Evolutionary conservation across 305 asterid species (phyloP).

Genomic region (Fraxinus velutina): DNA sequence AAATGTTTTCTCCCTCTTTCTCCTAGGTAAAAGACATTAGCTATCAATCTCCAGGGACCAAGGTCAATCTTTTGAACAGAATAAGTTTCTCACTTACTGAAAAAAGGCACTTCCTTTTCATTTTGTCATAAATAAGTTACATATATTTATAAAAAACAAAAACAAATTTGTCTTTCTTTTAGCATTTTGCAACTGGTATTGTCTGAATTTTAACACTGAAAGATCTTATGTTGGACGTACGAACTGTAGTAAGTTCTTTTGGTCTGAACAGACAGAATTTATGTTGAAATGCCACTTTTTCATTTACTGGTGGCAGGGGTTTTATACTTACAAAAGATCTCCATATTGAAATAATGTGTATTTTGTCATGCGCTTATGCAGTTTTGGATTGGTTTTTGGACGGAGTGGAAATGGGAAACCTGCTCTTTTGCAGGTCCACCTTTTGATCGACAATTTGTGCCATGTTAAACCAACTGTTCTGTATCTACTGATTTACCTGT

Average conservation of each 20-base stretch:
- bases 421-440: constrained; percentile 74
- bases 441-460: constrained; percentile 11
- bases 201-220: not conserved
- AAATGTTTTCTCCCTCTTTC: not conserved
- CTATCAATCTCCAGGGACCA: constrained; percentile 83
- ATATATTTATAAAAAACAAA: not conserved
- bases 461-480: constrained; percentile 9
- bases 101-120: constrained; percentile 46
- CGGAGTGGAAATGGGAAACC: constrained; percentile 97
- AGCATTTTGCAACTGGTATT: not conserved
- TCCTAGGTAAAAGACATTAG: constrained; percentile 57
- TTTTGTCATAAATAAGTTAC: not conserved
- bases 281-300: constrained; percentile 12
- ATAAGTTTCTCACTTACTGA: constrained; percentile 68
- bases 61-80: constrained; percentile 59
- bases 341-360: constrained; percentile 12
- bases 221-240: not conserved
- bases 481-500: not conserved
- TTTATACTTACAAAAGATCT: constrained; percentile 11
- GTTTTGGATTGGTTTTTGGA: constrained; percentile 86
- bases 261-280: constrained; percentile 6
- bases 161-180: not conserved
- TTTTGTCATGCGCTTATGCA: constrained; percentile 24
- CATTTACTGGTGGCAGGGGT: constrained; percentile 11
- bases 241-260: not conserved